Conservation (phyloP, 139 green algal species). For the Volvox africanus region DNA sequence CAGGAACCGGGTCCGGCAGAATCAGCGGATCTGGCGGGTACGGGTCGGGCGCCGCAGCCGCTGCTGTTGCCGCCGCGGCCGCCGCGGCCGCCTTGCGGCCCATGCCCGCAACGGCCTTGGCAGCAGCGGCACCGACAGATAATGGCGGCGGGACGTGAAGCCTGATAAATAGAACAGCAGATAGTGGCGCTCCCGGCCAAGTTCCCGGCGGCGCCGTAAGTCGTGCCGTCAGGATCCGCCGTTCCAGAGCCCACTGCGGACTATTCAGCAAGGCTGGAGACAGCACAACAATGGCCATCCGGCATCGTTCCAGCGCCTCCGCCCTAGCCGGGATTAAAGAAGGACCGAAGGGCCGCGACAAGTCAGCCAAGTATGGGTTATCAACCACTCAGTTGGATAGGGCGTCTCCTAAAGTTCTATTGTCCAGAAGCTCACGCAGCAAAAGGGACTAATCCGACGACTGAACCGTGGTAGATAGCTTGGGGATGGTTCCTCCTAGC, state of each 20-base stretch:
- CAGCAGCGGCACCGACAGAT: neutral
- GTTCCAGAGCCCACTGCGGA: constrained; percentile 17
- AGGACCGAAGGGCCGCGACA: too few relatives aligned
- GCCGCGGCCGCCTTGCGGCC: constrained; percentile 36
- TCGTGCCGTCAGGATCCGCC: neutral
- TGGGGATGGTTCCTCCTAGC: too few relatives aligned
- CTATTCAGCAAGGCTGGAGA: constrained; percentile 1
- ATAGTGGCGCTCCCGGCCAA: constrained; percentile 20
- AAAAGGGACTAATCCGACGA: too few relatives aligned
- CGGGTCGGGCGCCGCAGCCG: neutral
- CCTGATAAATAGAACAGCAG: constrained; percentile 21
- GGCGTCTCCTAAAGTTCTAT: too few relatives aligned
- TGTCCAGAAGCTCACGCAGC: too few relatives aligned
- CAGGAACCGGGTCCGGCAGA: constrained; percentile 14
- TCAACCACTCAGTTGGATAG: too few relatives aligned
- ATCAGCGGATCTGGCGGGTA: neutral
- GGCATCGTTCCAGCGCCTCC: constrained; percentile 41
- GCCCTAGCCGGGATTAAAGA: neutral
- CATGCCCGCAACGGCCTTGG: neutral
- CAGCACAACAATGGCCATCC: constrained; percentile 36
- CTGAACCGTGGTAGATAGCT: too few relatives aligned
- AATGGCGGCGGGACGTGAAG: constrained; percentile 37
- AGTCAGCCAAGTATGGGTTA: too few relatives aligned
- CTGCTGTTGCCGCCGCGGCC: neutral
- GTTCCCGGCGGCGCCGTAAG: constrained; percentile 41